A percentile compares a stretch with the other conserved stretches of the same genome.
These are phyloP conservation scores for Picea glauca DNA, from an alignment of 75 land plant genomes.

Conservation along the genomic window DNA sequence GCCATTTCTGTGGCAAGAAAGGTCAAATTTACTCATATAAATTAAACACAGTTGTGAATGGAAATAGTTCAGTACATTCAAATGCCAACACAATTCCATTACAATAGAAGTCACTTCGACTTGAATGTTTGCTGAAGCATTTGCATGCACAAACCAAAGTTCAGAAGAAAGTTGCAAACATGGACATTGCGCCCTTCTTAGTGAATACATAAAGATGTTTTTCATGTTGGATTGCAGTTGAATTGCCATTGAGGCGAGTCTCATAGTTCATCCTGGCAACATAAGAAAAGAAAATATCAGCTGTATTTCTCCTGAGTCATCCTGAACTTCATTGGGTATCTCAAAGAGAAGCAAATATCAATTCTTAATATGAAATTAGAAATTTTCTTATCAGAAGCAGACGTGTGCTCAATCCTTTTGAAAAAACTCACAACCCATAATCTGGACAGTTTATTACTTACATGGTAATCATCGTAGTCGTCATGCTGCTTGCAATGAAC, in stretches of 20 bases:
- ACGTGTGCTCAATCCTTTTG: not conserved
- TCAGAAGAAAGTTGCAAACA: not conserved
- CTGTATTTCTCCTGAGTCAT: not conserved
- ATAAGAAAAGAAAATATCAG: not conserved
- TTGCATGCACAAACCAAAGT: not conserved
- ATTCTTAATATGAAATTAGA: not conserved
- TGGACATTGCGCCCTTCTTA: not conserved
- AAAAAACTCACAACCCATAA: not conserved
- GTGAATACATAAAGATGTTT: not conserved
- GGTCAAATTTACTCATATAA: not conserved
- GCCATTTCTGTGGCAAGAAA: not conserved
- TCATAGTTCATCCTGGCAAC: constrained; percentile 6
- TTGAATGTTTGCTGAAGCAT: not conserved
- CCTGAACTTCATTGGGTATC: not conserved
- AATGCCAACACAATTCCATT: not conserved
- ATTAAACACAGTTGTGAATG: not conserved
- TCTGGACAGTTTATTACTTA: constrained; percentile 2
- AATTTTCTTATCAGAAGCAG: not conserved
- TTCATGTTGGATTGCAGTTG: not conserved
- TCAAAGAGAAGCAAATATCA: not conserved
- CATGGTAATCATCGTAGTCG: constrained; percentile 9
- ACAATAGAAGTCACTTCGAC: not conserved
- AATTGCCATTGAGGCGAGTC: not conserved
- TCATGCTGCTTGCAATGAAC: constrained; percentile 7
- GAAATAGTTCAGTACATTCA: not conserved